Evolutionary conservation across 2,329 filamentous ascomycete species (phyloP).

Genomic region (Colletotrichum musae): DNA sequence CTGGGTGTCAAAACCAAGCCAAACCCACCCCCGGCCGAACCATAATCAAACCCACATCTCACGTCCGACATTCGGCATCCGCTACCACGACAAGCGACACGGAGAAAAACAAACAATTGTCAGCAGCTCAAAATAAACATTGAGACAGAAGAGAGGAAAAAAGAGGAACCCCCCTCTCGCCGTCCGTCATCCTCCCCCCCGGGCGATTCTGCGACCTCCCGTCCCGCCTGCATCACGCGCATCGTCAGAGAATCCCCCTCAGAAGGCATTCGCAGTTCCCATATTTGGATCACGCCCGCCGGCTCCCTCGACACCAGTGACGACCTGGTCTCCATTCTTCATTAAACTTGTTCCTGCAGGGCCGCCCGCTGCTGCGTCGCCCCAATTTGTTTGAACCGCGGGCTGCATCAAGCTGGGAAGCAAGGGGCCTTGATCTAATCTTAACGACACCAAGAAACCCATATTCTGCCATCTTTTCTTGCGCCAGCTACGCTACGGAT

Average conservation of each 20-base stretch:
- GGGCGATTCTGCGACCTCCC: background rate
- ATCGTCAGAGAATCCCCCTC: conserved; percentile 11
- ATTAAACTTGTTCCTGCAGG: conserved; percentile 39
- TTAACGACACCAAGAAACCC: conserved; percentile 10
- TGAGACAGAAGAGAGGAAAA: background rate
- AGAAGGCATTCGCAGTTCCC: background rate
- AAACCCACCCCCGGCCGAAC: conserved; percentile 5
- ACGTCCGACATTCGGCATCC: conserved; percentile 13
- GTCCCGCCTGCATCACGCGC: conserved; percentile 14
- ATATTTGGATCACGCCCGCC: conserved; percentile 4
- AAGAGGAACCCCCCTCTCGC: too few relatives aligned
- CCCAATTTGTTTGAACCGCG: conserved; percentile 34
- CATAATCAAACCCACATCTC: conserved; percentile 11
- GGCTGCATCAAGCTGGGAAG: conserved; percentile 18
- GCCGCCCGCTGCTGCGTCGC: conserved; percentile 2
- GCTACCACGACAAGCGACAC: conserved; percentile 3
- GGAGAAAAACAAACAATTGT: conserved; percentile 15
- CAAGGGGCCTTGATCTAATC: conserved; percentile 32
- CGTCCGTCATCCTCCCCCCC: background rate
- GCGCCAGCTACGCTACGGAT: too few relatives aligned
- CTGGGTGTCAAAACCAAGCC: background rate
- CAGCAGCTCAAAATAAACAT: background rate
- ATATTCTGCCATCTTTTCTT: background rate
- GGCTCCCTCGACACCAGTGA: background rate
- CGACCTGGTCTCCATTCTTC: conserved; percentile 25